phyloP scores from a whole-genome alignment of 805 yeast genomes.

The Kuraishia capsulata region DNA sequence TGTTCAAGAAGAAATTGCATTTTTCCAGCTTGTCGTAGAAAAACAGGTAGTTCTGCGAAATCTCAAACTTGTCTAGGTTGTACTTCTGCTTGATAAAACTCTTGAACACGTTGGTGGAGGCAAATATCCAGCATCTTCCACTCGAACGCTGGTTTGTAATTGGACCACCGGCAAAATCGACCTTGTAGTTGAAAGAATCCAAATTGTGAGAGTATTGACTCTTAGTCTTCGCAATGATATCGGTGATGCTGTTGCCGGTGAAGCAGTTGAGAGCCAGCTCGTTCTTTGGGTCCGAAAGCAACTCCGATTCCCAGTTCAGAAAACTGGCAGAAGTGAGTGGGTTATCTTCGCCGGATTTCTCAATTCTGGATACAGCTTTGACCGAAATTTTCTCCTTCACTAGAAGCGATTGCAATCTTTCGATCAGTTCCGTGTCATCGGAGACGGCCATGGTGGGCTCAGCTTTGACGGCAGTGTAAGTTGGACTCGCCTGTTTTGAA shows the following conservation, averaged over 20 bases:
- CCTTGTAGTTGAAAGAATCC: constrained; percentile 33
- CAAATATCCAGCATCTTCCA: constrained; percentile 90
- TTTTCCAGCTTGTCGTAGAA: constrained; percentile 86
- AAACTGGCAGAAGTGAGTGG: constrained; percentile 26
- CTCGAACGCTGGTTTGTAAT: constrained; percentile 67
- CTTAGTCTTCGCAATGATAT: constrained; percentile 29
- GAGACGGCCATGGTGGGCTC: constrained; percentile 27
- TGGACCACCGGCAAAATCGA: constrained; percentile 49
- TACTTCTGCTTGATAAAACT: constrained; percentile 52
- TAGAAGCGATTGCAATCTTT: constrained; percentile 3
- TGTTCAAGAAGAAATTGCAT: constrained; percentile 72
- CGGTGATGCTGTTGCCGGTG: constrained; percentile 34
- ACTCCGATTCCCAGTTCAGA: constrained; percentile 33
- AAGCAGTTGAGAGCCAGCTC: constrained; percentile 45
- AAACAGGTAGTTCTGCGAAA: constrained; percentile 73
- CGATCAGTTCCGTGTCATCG: constrained; percentile 3
- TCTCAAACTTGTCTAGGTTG: constrained; percentile 60
- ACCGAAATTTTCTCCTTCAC: neutral
- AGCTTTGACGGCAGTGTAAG: constrained; percentile 63
- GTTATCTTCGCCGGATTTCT: constrained; percentile 3
- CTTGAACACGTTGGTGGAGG: constrained; percentile 71
- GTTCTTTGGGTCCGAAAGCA: constrained; percentile 39
- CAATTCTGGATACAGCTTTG: neutral
- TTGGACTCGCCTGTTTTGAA: constrained; percentile 40
- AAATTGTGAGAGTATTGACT: constrained; percentile 18